A percentile compares a stretch with the other conserved stretches of the same genome.
phyloP scores from a whole-genome alignment of 2,329 filamentous ascomycete species.

The Allantophomopsis cytisporea region DNA sequence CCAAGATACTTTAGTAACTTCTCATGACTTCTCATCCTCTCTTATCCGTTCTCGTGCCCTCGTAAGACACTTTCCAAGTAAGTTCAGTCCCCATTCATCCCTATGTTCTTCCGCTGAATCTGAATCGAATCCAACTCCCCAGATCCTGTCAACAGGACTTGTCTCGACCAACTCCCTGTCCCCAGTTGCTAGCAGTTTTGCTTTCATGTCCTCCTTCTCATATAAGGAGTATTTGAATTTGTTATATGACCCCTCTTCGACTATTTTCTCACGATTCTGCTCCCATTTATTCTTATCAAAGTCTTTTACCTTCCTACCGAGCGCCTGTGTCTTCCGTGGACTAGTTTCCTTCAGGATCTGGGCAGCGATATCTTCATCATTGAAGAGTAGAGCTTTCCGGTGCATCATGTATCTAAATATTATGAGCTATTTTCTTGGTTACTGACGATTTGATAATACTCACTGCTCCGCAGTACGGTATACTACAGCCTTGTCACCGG shows the following conservation, averaged over 20 bases:
- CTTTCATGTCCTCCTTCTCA: conserved; percentile 26
- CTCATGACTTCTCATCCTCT: conserved; percentile 13
- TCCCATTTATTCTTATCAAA: conserved; percentile 41
- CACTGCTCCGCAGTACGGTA: conserved; percentile 40
- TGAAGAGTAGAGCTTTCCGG: conserved; percentile 35
- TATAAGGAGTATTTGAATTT: conserved; percentile 36
- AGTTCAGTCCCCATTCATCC: conserved; percentile 46
- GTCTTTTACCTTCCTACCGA: conserved; percentile 38
- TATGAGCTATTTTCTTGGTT: not conserved
- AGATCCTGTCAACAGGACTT: conserved; percentile 44
- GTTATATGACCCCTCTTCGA: conserved; percentile 39
- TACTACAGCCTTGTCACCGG: conserved; percentile 16
- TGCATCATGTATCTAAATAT: conserved; percentile 37
- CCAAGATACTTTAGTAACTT: too few species aligned
- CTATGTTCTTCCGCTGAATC: conserved; percentile 31
- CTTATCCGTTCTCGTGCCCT: conserved; percentile 38
- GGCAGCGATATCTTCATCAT: conserved; percentile 26
- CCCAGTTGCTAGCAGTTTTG: conserved; percentile 40
- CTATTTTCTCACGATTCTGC: conserved; percentile 34
- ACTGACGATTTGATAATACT: conserved; percentile 2
- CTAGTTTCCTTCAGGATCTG: conserved; percentile 31
- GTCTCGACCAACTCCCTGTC: conserved; percentile 49
- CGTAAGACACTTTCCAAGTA: conserved; percentile 50
- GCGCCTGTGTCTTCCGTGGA: conserved; percentile 33
- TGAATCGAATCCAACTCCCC: conserved; percentile 49